These are phyloP conservation scores for Schwanniomyces yamadae DNA, from an alignment of 805 yeast genomes.

Conservation along the genomic window DNA sequence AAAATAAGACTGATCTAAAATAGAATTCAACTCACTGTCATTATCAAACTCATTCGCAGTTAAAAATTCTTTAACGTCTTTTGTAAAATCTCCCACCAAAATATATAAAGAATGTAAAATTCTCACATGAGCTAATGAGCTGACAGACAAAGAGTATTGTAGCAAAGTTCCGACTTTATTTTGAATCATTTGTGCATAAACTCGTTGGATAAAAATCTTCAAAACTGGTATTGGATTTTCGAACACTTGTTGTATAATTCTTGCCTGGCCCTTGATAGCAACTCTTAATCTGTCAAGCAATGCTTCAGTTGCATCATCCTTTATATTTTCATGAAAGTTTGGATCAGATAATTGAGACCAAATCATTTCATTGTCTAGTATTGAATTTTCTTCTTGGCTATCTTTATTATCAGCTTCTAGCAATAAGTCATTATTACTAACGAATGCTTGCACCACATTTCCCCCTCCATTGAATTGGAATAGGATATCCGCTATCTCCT, in stretches of 20 bases:
- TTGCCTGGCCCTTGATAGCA: constrained; percentile 69
- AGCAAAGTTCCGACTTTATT: constrained; percentile 57
- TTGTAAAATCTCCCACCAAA: constrained; percentile 57
- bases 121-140: constrained; percentile 73
- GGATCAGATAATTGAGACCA: constrained; percentile 69
- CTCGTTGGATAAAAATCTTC: constrained; percentile 67
- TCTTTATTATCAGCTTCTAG: constrained; percentile 45
- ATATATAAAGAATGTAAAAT: constrained; percentile 66
- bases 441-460: constrained; percentile 77
- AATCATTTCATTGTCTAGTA: constrained; percentile 43
- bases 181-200: constrained; percentile 70
- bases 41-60: constrained; percentile 45
- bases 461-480: constrained; percentile 82
- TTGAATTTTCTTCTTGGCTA: constrained; percentile 29
- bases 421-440: constrained; percentile 75
- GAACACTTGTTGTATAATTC: constrained; percentile 72
- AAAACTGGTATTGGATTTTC: constrained; percentile 67
- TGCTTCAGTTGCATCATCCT: constrained; percentile 52
- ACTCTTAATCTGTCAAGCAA: constrained; percentile 53
- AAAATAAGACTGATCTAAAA: constrained; percentile 69
- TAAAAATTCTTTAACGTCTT: constrained; percentile 63
- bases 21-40: constrained; percentile 42
- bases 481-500: constrained; percentile 70
- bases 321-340: constrained; percentile 42
- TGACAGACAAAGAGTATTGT: constrained; percentile 59